Evolutionary conservation across 1,139 yeast genomes (phyloP).

Genomic region (Debaryomycetaceae sp.): DNA sequence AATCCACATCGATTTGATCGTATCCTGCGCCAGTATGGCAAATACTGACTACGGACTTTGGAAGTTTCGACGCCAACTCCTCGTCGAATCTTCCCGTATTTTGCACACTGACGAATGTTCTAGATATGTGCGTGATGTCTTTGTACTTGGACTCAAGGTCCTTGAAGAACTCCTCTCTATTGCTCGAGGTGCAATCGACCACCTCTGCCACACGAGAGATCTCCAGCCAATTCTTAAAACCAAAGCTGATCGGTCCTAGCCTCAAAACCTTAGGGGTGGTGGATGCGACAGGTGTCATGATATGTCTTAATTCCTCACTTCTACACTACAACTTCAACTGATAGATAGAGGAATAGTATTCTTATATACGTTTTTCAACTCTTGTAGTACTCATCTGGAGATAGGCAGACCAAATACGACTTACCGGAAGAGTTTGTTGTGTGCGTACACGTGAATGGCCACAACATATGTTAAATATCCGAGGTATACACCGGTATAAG

Average conservation of each 20-base stretch:
- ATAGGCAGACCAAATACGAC: neutral
- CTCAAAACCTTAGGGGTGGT: constrained; percentile 54
- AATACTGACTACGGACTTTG: constrained; percentile 58
- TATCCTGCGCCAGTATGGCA: constrained; percentile 93
- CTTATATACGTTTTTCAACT: neutral
- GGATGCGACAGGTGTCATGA: constrained; percentile 8
- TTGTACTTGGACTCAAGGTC: constrained; percentile 49
- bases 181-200: constrained; percentile 40
- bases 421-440: neutral
- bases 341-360: neutral
- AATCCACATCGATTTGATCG: constrained; percentile 68
- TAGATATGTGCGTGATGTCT: constrained; percentile 46
- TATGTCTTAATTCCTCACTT: neutral
- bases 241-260: constrained; percentile 52
- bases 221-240: constrained; percentile 55
- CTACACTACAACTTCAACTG: neutral
- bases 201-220: constrained; percentile 48
- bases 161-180: constrained; percentile 47
- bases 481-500: neutral
- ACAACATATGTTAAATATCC: neutral
- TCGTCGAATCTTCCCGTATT: constrained; percentile 72
- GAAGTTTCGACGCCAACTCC: constrained; percentile 60
- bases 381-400: neutral
- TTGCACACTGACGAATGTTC: constrained; percentile 46
- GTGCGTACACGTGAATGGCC: no score